Evolutionary conservation across 2,329 filamentous ascomycete genomes (phyloP).

Genomic region (Trichophyton simii): DNA sequence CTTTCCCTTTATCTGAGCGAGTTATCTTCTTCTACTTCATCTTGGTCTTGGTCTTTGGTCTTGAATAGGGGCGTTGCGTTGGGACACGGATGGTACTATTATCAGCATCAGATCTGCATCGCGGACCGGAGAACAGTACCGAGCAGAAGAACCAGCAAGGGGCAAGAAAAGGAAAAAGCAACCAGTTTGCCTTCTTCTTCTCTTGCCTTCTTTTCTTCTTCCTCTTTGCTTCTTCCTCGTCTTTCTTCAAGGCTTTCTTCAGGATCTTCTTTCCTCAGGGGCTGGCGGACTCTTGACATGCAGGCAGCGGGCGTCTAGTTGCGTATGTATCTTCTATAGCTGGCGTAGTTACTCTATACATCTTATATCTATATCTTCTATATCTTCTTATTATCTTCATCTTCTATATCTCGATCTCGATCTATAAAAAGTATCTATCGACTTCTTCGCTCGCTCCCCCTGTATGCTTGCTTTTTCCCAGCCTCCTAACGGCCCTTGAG

Average conservation of each 20-base stretch:
- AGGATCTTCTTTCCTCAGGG: neutral
- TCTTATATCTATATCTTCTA: neutral
- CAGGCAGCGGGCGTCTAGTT: neutral
- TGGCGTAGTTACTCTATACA: neutral
- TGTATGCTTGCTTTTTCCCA: neutral
- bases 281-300: neutral
- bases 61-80: no score
- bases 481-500: neutral
- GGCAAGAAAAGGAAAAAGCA: no score
- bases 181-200: no score
- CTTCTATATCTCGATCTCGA: neutral
- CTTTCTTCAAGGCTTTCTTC: neutral
- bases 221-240: neutral
- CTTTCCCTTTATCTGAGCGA: neutral
- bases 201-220: neutral
- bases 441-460: neutral
- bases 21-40: no score
- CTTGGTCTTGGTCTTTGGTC: no score
- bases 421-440: neutral
- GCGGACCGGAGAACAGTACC: no score
- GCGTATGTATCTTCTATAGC: neutral
- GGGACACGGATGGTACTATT: no score
- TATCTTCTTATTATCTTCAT: neutral
- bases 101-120: no score
- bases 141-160: no score